Percentiles rank a stretch among this genome's conserved stretches.
phyloP scores from a whole-genome alignment of 768 basidiomycete species.

The Thelephora ganbajun region DNA sequence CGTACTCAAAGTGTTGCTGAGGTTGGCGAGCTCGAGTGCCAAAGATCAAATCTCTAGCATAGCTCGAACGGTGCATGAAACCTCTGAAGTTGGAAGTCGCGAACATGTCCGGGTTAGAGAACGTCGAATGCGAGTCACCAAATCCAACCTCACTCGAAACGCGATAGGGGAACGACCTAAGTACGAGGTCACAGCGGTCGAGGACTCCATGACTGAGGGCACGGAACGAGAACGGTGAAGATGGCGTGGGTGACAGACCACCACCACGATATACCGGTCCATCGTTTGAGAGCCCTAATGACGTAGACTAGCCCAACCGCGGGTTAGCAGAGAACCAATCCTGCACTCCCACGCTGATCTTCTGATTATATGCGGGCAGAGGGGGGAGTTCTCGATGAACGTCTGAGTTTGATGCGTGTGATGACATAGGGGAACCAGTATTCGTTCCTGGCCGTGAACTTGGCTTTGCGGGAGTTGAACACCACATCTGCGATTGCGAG shows the following conservation, averaged over 20 bases:
- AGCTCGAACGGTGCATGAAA: constrained; percentile 72
- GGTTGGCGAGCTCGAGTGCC: constrained; percentile 58
- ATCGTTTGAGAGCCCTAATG: constrained; percentile 20
- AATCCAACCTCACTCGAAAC: constrained; percentile 53
- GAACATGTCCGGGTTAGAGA: constrained; percentile 51
- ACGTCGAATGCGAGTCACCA: constrained; percentile 55
- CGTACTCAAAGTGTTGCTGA: constrained; percentile 23
- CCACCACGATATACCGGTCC: constrained; percentile 28
- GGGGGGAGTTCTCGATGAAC: constrained; percentile 36
- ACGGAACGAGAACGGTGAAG: constrained; percentile 37
- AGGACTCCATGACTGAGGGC: constrained; percentile 48
- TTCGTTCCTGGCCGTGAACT: constrained; percentile 27
- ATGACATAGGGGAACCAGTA: constrained; percentile 51
- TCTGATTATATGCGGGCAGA: constrained; percentile 52
- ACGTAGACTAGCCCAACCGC: constrained; percentile 45
- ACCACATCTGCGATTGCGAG: constrained; percentile 39
- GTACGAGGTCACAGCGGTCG: constrained; percentile 73
- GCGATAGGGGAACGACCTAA: constrained; percentile 37
- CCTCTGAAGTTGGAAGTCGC: constrained; percentile 45
- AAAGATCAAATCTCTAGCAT: constrained; percentile 77
- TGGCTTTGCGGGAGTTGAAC: constrained; percentile 49
- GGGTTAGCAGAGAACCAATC: constrained; percentile 82
- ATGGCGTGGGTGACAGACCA: constrained; percentile 39
- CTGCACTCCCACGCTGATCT: constrained; percentile 71
- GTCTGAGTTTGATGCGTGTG: constrained; percentile 48